Evolutionary conservation across 2,329 filamentous ascomycete species (phyloP).

Genomic region (Madurella mycetomatis): DNA sequence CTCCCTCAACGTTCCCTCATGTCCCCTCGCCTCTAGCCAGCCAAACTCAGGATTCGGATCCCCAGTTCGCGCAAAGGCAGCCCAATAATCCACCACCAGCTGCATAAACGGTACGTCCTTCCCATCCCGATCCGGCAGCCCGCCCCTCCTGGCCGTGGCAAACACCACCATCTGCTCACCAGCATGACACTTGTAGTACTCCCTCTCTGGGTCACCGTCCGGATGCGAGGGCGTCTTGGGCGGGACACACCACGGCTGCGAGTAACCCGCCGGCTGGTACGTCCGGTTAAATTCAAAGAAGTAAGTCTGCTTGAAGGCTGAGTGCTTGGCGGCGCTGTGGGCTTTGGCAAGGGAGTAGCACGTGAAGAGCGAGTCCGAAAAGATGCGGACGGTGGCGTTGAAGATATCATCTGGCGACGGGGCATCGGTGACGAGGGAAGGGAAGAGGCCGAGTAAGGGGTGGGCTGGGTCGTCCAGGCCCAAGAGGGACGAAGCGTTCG

Average conservation of each 20-base stretch:
- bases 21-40: slow-evolving; percentile 31
- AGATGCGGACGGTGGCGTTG: slow-evolving; percentile 32
- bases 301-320: slow-evolving; percentile 32
- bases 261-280: slow-evolving; percentile 33
- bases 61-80: slow-evolving; percentile 31
- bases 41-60: slow-evolving; percentile 30
- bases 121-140: slow-evolving; percentile 34
- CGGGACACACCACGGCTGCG: slow-evolving; percentile 29
- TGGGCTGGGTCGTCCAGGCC: slow-evolving; percentile 5
- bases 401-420: slow-evolving; percentile 24
- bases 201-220: slow-evolving; percentile 32
- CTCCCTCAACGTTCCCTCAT: slow-evolving; percentile 28
- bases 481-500: slow-evolving; percentile 19
- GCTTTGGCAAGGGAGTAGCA: slow-evolving; percentile 35
- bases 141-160: slow-evolving; percentile 31
- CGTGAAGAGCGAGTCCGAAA: slow-evolving; percentile 31
- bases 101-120: slow-evolving; percentile 33
- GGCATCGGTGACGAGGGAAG: slow-evolving; percentile 13
- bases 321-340: slow-evolving; percentile 32
- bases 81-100: slow-evolving; percentile 35
- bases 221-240: slow-evolving; percentile 28
- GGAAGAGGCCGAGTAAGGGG: slow-evolving; percentile 17
- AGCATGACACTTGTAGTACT: slow-evolving; percentile 41
- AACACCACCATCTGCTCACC: slow-evolving; percentile 38
- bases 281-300: slow-evolving; percentile 39